Base-by-base conservation (phyloP, 148 eudicot species). In the Hydrangea macrophylla region DNA sequence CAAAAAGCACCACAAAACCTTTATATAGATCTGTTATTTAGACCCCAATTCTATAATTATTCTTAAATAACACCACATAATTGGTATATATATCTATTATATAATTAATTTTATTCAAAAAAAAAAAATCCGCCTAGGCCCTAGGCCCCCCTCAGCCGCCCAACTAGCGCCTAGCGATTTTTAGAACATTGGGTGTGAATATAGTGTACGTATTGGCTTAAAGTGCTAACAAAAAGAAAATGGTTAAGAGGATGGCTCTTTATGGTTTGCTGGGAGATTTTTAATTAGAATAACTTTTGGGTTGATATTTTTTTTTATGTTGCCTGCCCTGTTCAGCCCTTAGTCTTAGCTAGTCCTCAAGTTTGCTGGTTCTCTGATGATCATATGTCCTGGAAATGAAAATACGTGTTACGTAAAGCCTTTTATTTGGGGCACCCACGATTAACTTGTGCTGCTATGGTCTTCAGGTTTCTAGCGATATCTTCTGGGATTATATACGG, bases 401-500 rank as follows among this genome's bases (percentile, higher is more conserved):
- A 20, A 48, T 48, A n/a, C 53, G 7, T 48, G n/a, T 1, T 48
- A 48, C 5, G 50, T 18, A 48, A 48, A 17, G 6, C 5, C 17
- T 42, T 12, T 12, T 42, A 15, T 48, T 3, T 48, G 53, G n/a
- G n/a, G 53, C 53, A 15, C 17, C 2, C 53, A 48, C n/a, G 3
- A 15, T 48, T 7, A 48, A 1, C 53, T 40, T 11, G 22, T 65
- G 33, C 27, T 23, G 50, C 22, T 58, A 57, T 45, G 50, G 75
- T 35, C 35, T 63, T 32, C 80, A 89, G 92, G 74, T 87, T 86
- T 70, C 71, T 87, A 63, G 83, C 74, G 4, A 44, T 89, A 67
- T 86, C 96, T 9, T 69, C 90, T 11, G 96, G 79, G 39, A 78
- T 87, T 10, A 80, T 89, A 28, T 89, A 89, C 42, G 89, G 86